Base-by-base conservation (phyloP, 1,284 basidiomycete species). In the Cystobasidium slooffiae region DNA sequence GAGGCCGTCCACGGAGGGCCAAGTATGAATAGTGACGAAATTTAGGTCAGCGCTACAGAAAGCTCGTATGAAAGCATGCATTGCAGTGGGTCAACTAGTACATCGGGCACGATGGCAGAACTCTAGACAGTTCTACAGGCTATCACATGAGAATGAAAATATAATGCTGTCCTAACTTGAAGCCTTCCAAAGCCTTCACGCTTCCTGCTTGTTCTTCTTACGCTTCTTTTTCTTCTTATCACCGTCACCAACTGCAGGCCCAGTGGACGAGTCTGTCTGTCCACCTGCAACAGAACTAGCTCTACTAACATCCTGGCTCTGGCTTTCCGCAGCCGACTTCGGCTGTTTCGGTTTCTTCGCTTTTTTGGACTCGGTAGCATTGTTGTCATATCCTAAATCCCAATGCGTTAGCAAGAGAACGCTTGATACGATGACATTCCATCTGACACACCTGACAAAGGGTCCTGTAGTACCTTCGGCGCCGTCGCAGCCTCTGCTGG, bases 361-460 rank as follows among this genome's bases (percentile, higher is more conserved):
- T 39, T 59, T 59, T 20, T 59, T 59, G 10, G 56, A 41, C 20
- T 59, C 16, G n/a, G 22, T 43, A 24, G 10, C 53, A 12, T 59
- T 39, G 39, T 43, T 18, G 18, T 59, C 56, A 43, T 59, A 59
- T 16, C 56, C 56, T 59, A 24, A 9, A n/a, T 1, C 9, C 39
- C 16, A 59, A 9, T 31, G 39, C 56, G 41, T 14, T 22, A 43
- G 31, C 31, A 31, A 31, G 1, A 59, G 18, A n/a, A 7, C 22
- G 51, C 6, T 6, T 52, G 18, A 6, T 6, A 52, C 51, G 10
- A 18, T 14, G 14, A 3, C 16, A n/a, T 18, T n/a, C 18, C 24
- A 31, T 56, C 9, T 66, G 14, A 55, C 31, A 37, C 22, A 70
- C 68, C 68, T 62, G 47, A 56, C 20, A 70, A 47, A 46, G 68